phyloP scores from a whole-genome alignment of 495 filamentous ascomycete species.

The Lineolata rhizophorae region DNA sequence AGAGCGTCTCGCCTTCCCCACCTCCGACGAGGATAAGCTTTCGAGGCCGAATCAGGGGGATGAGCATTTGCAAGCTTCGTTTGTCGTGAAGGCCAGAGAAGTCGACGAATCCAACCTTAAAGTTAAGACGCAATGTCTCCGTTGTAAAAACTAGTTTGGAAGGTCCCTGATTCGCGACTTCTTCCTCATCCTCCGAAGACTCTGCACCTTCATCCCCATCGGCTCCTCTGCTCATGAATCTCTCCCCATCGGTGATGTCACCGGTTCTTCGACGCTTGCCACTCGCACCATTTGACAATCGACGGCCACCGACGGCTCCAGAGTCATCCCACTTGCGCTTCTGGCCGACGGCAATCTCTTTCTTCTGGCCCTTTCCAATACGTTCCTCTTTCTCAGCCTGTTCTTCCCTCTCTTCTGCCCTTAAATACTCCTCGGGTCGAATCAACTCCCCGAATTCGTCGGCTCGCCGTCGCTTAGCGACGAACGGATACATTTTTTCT shows the following conservation, averaged over 20 bases:
- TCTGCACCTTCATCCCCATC: slow-evolving; percentile 26
- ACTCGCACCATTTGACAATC: slow-evolving; percentile 11
- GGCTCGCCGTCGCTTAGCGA: slow-evolving; percentile 50
- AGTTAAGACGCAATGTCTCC: slow-evolving; percentile 38
- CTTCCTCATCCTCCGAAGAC: slow-evolving; percentile 31
- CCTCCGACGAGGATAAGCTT: slow-evolving; percentile 83
- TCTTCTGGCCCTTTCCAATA: slow-evolving; percentile 15
- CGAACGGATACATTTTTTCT: slow-evolving; percentile 81
- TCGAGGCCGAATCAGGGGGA: slow-evolving; percentile 80
- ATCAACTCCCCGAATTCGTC: slow-evolving; percentile 93
- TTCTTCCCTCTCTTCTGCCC: slow-evolving; percentile 80
- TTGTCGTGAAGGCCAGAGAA: slow-evolving; percentile 86
- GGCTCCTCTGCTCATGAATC: background rate
- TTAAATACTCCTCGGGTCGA: slow-evolving; percentile 78
- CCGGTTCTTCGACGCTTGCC: slow-evolving; percentile 26
- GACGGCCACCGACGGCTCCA: slow-evolving; percentile 5
- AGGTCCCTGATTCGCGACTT: slow-evolving; percentile 32
- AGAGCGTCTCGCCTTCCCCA: slow-evolving; percentile 47
- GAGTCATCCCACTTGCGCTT: slow-evolving; percentile 85
- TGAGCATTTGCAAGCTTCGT: slow-evolving; percentile 76
- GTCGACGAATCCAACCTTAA: slow-evolving; percentile 70
- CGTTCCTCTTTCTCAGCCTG: slow-evolving; percentile 37
- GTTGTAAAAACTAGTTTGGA: slow-evolving; percentile 44
- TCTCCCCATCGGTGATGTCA: too few relatives aligned
- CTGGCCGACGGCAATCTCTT: slow-evolving; percentile 56